These are phyloP conservation scores for Neospermospora avenae DNA, from an alignment of 2,329 filamentous ascomycete species.

Conservation along the genomic window DNA sequence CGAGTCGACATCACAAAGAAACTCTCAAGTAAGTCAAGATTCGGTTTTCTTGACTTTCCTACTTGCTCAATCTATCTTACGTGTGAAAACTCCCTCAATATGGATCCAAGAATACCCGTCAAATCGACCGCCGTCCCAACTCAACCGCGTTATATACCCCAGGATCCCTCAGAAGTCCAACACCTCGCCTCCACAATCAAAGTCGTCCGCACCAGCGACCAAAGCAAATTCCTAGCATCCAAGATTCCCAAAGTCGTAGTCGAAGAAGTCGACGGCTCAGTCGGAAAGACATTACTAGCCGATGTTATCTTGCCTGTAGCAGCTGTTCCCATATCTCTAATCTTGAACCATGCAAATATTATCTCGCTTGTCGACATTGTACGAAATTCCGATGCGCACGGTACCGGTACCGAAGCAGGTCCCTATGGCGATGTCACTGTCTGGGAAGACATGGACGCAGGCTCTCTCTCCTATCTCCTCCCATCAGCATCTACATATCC, in stretches of 20 bases:
- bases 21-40: not conserved
- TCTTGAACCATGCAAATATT: conserved; percentile 34
- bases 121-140: not conserved
- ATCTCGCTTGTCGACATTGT: conserved; percentile 33
- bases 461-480: conserved; percentile 45
- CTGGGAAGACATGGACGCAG: conserved; percentile 53
- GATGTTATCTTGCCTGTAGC: conserved; percentile 26
- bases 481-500: conserved; percentile 20
- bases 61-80: not conserved
- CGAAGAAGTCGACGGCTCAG: conserved; percentile 9
- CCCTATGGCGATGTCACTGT: conserved; percentile 38
- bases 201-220: conserved; percentile 27
- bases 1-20: not conserved
- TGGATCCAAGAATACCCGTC: conserved; percentile 1
- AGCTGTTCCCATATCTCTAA: conserved; percentile 23
- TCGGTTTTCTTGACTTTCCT: not conserved
- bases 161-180: conserved; percentile 18
- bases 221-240: conserved; percentile 25
- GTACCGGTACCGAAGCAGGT: conserved; percentile 10
- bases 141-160: conserved; percentile 19
- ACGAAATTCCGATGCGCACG: conserved; percentile 13
- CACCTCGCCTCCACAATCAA: conserved; percentile 20
- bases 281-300: conserved; percentile 20
- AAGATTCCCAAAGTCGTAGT: conserved; percentile 19
- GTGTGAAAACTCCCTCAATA: not conserved